Evolutionary conservation across 805 yeast species (phyloP).

Genomic region (Henningerozyma blattae): DNA sequence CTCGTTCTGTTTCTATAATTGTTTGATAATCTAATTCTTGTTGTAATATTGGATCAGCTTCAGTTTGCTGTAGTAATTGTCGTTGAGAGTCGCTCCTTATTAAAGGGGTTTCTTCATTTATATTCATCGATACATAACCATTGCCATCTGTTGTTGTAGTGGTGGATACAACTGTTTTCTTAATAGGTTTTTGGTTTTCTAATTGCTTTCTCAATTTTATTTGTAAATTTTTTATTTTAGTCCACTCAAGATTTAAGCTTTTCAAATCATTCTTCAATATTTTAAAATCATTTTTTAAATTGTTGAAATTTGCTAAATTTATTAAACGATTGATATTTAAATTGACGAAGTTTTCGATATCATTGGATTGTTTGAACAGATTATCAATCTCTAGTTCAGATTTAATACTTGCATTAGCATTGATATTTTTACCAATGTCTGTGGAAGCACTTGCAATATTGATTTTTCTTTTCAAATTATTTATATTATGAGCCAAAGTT

Average conservation of each 20-base stretch:
- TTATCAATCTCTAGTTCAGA: not conserved
- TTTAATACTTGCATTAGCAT: no score
- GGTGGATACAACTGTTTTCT: not conserved
- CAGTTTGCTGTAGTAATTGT: conserved; percentile 19
- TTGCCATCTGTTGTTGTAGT: not conserved
- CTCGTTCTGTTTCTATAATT: conserved; percentile 57
- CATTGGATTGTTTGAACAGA: conserved; percentile 9
- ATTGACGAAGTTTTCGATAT: not conserved
- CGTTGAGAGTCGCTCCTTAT: conserved; percentile 14
- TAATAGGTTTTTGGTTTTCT: no score
- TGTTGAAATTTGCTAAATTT: not conserved
- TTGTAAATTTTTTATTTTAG: conserved; percentile 1
- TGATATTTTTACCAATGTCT: no score
- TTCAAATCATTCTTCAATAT: not conserved
- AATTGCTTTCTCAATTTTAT: not conserved
- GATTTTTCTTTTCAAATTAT: not conserved
- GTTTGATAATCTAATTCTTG: conserved; percentile 54
- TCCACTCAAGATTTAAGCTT: not conserved
- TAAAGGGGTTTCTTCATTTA: conserved; percentile 31
- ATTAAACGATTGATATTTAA: not conserved
- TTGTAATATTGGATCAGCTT: conserved; percentile 26
- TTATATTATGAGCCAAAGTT: not conserved
- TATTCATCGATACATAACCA: conserved; percentile 13
- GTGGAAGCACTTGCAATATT: no score
- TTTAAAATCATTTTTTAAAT: not conserved